phyloP scores from a whole-genome alignment of 192 early-diverging fungal species.

The Coemansia furcata region DNA sequence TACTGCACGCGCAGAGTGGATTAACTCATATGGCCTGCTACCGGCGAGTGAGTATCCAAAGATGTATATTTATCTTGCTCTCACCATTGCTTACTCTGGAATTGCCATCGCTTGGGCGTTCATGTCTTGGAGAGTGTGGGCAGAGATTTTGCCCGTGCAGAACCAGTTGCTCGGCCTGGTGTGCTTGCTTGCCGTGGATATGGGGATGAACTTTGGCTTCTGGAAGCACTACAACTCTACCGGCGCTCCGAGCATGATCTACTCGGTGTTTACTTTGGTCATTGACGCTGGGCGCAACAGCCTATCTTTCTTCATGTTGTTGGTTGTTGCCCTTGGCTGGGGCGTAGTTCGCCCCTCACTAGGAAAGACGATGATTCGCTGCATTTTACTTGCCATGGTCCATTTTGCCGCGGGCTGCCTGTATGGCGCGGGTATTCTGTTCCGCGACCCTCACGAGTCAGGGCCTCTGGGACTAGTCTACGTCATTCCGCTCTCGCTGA shows the following conservation, averaged over 20 bases:
- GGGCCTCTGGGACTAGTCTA: constrained; percentile 69
- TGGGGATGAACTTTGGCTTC: constrained; percentile 88
- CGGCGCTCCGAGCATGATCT: constrained; percentile 59
- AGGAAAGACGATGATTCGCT: constrained; percentile 86
- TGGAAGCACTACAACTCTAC: constrained; percentile 69
- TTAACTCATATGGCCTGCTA: constrained; percentile 79
- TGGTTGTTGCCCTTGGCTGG: constrained; percentile 94
- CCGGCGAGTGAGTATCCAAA: constrained; percentile 89
- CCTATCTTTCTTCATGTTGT: constrained; percentile 93
- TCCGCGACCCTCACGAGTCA: constrained; percentile 65
- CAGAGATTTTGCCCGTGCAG: constrained; percentile 89
- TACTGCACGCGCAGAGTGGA: constrained; percentile 61
- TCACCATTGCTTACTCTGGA: constrained; percentile 69
- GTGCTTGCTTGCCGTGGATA: constrained; percentile 83
- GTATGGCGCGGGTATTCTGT: constrained; percentile 79
- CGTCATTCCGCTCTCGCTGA: constrained; percentile 82
- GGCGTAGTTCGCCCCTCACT: constrained; percentile 93
- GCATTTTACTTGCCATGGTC: constrained; percentile 65
- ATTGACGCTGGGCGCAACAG: constrained; percentile 89
- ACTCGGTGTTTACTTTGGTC: constrained; percentile 73
- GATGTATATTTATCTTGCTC: constrained; percentile 77
- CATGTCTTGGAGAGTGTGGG: constrained; percentile 76
- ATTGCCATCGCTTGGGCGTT: constrained; percentile 79
- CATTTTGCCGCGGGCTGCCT: constrained; percentile 89
- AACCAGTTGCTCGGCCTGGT: constrained; percentile 85